Evolutionary conservation across 768 basidiomycete genomes (phyloP), one percentile per base, ranked within the genome.

Genomic region (Suillus decipiens): DNA sequence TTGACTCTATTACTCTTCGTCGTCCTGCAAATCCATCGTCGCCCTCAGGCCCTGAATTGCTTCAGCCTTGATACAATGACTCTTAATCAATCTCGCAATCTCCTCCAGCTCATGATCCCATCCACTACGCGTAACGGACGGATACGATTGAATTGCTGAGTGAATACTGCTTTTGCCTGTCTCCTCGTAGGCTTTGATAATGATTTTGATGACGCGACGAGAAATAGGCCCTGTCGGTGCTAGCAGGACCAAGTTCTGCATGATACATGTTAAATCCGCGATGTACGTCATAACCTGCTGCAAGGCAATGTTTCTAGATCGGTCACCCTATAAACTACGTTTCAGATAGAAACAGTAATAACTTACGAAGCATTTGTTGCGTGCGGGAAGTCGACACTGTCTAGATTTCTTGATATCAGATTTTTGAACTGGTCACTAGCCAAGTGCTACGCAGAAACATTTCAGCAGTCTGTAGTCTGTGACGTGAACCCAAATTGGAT

Each of bases 231-330:
- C 63, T n/a, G 59, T 58, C 14, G 60, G 60, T 8, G 28, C 50
- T 7, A 64, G 39, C n/a, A 64, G 63, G 60, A 70, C 72, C 22
- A 72, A 36, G 28, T 61, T 67, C 45, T 72, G 71, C 66, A 72
- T 68, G 17, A 72, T 56, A 33, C 69, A 61, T 0, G 66, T 72
- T 17, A 72, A 42, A 62, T 72, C 71, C 55, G 72, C 63, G 43
- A 72, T 72, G 53, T 72, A 72, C 22, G 66, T 64, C 63, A 72
- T 72, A 10, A 69, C 54, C 34, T 64, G 68, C 50, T 14, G 19
- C 66, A 63, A 28, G 64, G 41, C 22, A 62, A 48, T 22, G 33
- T 42, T 5, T 36, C 24, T 33, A 48, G 7, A 42, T 60, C 45
- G 57, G 51, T 41, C 47, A 7, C 47, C 12, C 2, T 36, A 22